Evolutionary conservation across 306 rosid genomes (phyloP), one percentile per base, ranked within the genome.

Genomic region (Glycine tomentella): DNA sequence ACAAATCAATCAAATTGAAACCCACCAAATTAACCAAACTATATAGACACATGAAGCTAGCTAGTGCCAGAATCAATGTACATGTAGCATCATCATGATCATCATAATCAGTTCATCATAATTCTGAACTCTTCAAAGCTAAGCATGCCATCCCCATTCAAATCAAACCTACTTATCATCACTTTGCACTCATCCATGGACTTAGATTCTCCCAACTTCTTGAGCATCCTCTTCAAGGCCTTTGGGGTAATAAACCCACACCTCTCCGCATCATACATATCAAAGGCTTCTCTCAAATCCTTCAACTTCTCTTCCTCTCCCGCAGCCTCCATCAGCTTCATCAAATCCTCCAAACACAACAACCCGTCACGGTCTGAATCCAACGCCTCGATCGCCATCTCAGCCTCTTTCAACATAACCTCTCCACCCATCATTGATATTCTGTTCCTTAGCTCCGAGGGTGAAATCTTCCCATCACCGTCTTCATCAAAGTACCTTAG

Each of bases 301-400:
- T 79, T 85, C 84, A 88, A 11, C 69, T 88, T 93, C 59, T 89
- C 96, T 25, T 95, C 94, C 81, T 93, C 91, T 6, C 72, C 83
- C 0, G 68, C 94, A 1, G 53, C 82, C 14, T 91, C 91, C 86
- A 90, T 79, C n/a, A 95, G 38, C 42, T 33, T 75, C n/a, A 80
- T 50, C 75, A 95, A 75, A 83, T 95, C 97, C 34, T 88, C 92
- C 83, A 86, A 76, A 20, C 87, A 82, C 77, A 95, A 55, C 15
- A 91, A 65, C 6, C 98, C 98, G 46, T 95, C 98, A 0, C 97
- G 94, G 7, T 95, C 97, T 0, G 95, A 90, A 81, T 95, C 98
- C 83, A 95, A 68, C 15, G 79, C 45, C 83, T 82, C 87, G 14
- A 92, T 87, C 0, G 87, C 95, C 56, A 65, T 75, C 20, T 92